Base-by-base conservation (phyloP, 192 early-diverging fungal species). In the Chytriomyces sp. region DNA sequence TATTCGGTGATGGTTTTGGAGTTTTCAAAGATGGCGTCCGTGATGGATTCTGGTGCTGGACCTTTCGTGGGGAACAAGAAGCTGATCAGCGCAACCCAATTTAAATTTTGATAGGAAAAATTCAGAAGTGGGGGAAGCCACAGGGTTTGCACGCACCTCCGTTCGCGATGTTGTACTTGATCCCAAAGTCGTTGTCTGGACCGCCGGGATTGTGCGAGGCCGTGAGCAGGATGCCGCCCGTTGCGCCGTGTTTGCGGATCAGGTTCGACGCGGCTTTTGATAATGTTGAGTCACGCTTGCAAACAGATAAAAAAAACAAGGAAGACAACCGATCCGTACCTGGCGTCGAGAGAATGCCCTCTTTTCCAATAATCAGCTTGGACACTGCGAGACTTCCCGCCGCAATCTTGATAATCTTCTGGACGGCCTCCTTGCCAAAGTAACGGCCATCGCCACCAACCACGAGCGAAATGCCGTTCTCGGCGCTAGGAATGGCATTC, bases 151-250 rank as follows among this genome's bases (percentile, higher is more conserved):
- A 23, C 67, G n/a, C 35, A 85, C 87, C 97, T 62, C 97, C 97
- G 82, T 97, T 99, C 88, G 88, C 86, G 75, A 92, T 92, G 85
- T 99, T 99, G 85, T 94, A 99, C 85, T 99, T 99, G 83, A 99
- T 96, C 64, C 97, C 97, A 90, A 99, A 99, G 83, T 99, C 97
- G 76, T 95, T 93, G 45, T 95, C 87, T 35, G 97, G 97, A 62
- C 97, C 97, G 64, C 97, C 97, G 20, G 97, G 96, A 86, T 99
- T 99, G 87, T 99, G 97, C 44, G 96, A 97, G 11, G 97, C 97
- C n/a, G 96, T 98, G 76, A 99, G 84, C 61, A 99, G 88, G 63
- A 99, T 97, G 62, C 96, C 97, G 88, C 91, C 96, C 50, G 94
- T 94, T 50, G 96, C 95, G 73, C 93, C 87, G 82, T 85, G 86